Base-by-base conservation (phyloP, 2,329 filamentous ascomycete genomes). In the Myriosclerotinia scirpicola region DNA sequence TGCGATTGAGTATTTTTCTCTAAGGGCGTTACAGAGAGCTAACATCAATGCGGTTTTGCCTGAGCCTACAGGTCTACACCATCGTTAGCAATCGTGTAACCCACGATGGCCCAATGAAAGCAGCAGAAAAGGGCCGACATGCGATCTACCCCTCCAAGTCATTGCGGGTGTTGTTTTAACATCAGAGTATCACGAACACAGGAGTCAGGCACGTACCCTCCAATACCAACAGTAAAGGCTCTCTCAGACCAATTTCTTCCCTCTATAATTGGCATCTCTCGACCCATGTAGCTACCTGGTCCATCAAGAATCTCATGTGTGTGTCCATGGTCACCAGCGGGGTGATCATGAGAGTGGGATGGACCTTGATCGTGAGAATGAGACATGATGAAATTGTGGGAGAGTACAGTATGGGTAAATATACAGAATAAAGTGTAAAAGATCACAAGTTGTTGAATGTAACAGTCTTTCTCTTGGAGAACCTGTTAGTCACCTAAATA, bases 11-110 rank as follows among this genome's bases (percentile, higher is more conserved):
- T 91, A 93, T 65, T 85, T 82, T 61, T 88, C 83, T 69, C 95
- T 90, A 8, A 99, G 88, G 9, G 90, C 89, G 46, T 88, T 88
- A 82, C 93, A 97, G 72, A 98, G 90, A 50, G 91, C 90, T 14
- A 97, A 88, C 94, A 99, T 98, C 38, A 98, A 86, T 22, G 95
- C 95, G 0, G 95, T 98, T 80, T 99, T 99, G 76, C 95, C 95
- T 34, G 93, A 97, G 71, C 95, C 95, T 64, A 99, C 95, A 69
- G 95, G 95, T 54, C 93, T 96, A 60, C 30, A 50, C 50, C 7
- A 69, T 34, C 72, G 68, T 67, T 55, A 54, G 44, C 58, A 54
- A 42, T 15, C 17, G 5, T 5, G 11, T 22, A 15, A 34, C 50
- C 11, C 14, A 26, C 8, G 15, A 7, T 36, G 2, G 7, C 5